Conservation (phyloP, 2,329 filamentous ascomycete genomes). For the Cladophialophora exuberans region DNA sequence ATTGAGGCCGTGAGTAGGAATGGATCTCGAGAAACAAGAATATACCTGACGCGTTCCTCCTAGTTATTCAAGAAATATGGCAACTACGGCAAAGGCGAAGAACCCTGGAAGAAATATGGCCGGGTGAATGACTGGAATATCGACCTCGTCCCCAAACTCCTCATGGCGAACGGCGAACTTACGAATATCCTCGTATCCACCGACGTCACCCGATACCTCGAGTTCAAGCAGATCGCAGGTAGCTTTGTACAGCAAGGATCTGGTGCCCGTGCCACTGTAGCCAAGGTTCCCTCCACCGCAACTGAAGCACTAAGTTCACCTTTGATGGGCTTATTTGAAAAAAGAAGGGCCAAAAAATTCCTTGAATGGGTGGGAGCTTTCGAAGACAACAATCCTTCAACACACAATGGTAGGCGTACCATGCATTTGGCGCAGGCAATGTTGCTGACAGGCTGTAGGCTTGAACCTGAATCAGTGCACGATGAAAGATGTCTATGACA, state of each 20-base stretch:
- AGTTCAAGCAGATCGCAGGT: constrained; percentile 93
- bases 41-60: constrained; percentile 16
- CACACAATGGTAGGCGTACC: constrained; percentile 76
- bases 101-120: constrained; percentile 98
- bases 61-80: constrained; percentile 97
- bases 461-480: constrained; percentile 77
- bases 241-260: constrained; percentile 93
- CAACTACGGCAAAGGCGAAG: constrained; percentile 75
- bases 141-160: constrained; percentile 94
- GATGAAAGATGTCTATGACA: constrained; percentile 99
- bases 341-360: constrained; percentile 94
- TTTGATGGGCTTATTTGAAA: constrained; percentile 97
- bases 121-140: constrained; percentile 99
- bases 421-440: constrained; percentile 16
- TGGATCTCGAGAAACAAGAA: neutral
- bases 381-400: constrained; percentile 76
- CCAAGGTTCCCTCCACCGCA: constrained; percentile 95
- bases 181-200: constrained; percentile 98
- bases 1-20: constrained; percentile 75
- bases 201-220: constrained; percentile 84
- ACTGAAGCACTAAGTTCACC: constrained; percentile 87
- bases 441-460: constrained; percentile 49
- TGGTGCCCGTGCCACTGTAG: constrained; percentile 83
- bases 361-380: constrained; percentile 93
- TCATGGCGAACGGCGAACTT: constrained; percentile 98